Percentiles rank a stretch among this genome's conserved stretches.
These are phyloP conservation scores for Solioccasus polychromus DNA, from an alignment of 768 basidiomycete genomes.

Conservation along the genomic window DNA sequence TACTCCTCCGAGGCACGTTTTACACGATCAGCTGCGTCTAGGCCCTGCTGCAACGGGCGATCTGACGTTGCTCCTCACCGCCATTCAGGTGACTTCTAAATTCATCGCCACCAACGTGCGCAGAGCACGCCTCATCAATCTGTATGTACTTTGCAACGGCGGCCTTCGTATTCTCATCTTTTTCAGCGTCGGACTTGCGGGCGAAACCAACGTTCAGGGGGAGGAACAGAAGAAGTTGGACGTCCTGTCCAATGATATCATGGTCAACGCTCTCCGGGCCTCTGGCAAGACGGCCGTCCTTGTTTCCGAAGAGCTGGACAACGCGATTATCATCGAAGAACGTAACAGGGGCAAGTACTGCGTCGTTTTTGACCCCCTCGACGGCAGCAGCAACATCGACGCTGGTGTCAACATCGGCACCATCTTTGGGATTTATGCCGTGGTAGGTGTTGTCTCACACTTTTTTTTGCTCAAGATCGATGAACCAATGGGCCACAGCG, in stretches of 20 bases:
- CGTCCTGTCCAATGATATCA: slow-evolving; percentile 97
- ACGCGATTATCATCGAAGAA: slow-evolving; percentile 88
- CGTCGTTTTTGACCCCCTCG: slow-evolving; percentile 97
- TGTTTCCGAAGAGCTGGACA: slow-evolving; percentile 93
- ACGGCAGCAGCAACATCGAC: slow-evolving; percentile 96
- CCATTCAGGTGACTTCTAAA: slow-evolving; percentile 94
- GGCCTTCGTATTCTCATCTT: neutral
- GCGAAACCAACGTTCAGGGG: slow-evolving; percentile 94
- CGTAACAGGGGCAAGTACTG: slow-evolving; percentile 85
- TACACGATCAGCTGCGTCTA: slow-evolving; percentile 78
- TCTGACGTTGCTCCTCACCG: slow-evolving; percentile 89
- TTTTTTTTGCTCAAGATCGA: neutral
- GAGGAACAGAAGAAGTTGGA: slow-evolving; percentile 99
- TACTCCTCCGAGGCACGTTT: slow-evolving; percentile 64
- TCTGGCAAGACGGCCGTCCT: slow-evolving; percentile 97
- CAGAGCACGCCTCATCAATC: slow-evolving; percentile 94
- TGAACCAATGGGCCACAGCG: slow-evolving; percentile 40
- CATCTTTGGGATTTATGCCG: slow-evolving; percentile 94
- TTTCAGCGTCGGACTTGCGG: slow-evolving; percentile 88
- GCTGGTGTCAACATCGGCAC: slow-evolving; percentile 98
- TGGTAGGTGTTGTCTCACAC: slow-evolving; percentile 53
- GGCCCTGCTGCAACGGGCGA: slow-evolving; percentile 88
- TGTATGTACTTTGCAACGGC: slow-evolving; percentile 51
- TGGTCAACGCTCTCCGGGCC: slow-evolving; percentile 94
- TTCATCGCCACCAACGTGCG: slow-evolving; percentile 99